A percentile compares a stretch with the other conserved stretches of the same genome.
Evolutionary conservation across 441 rosid genomes (phyloP).

Genomic region (Oxalis stricta): DNA sequence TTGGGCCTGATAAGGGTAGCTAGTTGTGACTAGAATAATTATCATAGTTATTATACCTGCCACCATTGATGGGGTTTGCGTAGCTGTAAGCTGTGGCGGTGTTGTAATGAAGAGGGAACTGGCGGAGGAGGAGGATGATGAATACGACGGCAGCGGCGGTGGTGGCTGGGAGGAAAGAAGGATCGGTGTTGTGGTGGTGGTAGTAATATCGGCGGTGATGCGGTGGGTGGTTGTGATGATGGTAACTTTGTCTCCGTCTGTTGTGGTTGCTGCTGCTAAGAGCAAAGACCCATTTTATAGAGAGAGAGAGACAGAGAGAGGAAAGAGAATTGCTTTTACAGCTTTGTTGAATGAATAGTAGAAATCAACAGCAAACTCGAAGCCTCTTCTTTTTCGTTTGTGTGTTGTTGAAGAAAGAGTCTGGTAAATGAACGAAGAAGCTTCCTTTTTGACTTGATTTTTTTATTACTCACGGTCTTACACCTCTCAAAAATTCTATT

Average conservation of each 20-base stretch:
- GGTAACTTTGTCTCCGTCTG: slow-evolving; percentile 38
- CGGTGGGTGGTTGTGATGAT: slow-evolving; percentile 19
- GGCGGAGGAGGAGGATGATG: slow-evolving; percentile 18
- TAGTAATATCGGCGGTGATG: slow-evolving; percentile 19
- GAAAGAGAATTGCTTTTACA: slow-evolving; percentile 2
- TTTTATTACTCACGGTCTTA: too few relatives aligned
- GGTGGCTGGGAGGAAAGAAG: slow-evolving; percentile 13
- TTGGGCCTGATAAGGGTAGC: slow-evolving; percentile 31
- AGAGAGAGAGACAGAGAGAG: background rate
- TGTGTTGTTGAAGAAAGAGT: background rate
- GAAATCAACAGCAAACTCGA: too few relatives aligned
- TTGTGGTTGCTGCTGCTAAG: slow-evolving; percentile 39
- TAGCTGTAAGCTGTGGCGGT: too few relatives aligned
- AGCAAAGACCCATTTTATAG: slow-evolving; percentile 52
- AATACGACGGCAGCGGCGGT: slow-evolving; percentile 10
- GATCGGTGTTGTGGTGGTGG: slow-evolving; percentile 15
- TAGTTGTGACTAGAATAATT: slow-evolving; percentile 37
- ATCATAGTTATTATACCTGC: slow-evolving; percentile 29
- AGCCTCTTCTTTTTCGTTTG: background rate
- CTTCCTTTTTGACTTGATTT: too few relatives aligned
- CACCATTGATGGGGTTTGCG: slow-evolving; percentile 29
- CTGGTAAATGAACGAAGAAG: too few relatives aligned
- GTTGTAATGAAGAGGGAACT: slow-evolving; percentile 20
- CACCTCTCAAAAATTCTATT: too few relatives aligned
- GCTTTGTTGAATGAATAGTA: background rate